Base-by-base conservation (phyloP, 2,329 filamentous ascomycete genomes). In the Alternaria arbusti region DNA sequence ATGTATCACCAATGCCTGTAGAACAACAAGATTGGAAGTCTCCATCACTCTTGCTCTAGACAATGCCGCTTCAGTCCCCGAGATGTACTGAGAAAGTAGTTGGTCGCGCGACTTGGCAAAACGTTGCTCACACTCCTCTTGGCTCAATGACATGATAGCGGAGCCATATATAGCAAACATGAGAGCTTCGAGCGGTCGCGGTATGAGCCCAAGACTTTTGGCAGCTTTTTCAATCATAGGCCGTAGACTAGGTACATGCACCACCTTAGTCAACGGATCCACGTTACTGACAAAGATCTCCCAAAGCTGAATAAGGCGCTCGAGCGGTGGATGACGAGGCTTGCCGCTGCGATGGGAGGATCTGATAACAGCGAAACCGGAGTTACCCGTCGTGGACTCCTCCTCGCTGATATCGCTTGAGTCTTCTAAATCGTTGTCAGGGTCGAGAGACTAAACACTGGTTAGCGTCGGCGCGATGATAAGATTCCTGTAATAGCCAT, bases 271-370 rank as follows among this genome's bases (percentile, higher is more conserved):
- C 30, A 69, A 46, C 23, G 66, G 66, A 50, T 68, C 61, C 17
- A 67, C 58, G 32, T 61, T 63, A 9, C 66, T 88, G 10, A 92
- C 80, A 67, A 89, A 93, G 12, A 88, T 83, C 74, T 92, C 89
- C 91, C 91, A 94, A 11, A 94, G 84, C 56, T 85, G 84, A 68
- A 91, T 88, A 40, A 91, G 86, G 23, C 91, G 87, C 13, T 87
- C 84, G 0, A 87, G 85, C 5, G 87, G 82, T 0, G 91, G 91
- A 68, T 90, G 88, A 11, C 89, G 80, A 49, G 84, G 82, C 20
- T 84, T 80, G 50, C 91, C 77, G 67, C 92, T 86, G n/a, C 59
- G 56, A 22, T 57, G 54, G 40, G 47, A n/a, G 43, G 57, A 56
- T 15, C 36, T 62, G 36, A 60, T 63, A 45, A 78, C 66, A 32